Evolutionary conservation across 176 grass and related monocot species (phyloP).

Genomic region (Urochloa ruziziensis): DNA sequence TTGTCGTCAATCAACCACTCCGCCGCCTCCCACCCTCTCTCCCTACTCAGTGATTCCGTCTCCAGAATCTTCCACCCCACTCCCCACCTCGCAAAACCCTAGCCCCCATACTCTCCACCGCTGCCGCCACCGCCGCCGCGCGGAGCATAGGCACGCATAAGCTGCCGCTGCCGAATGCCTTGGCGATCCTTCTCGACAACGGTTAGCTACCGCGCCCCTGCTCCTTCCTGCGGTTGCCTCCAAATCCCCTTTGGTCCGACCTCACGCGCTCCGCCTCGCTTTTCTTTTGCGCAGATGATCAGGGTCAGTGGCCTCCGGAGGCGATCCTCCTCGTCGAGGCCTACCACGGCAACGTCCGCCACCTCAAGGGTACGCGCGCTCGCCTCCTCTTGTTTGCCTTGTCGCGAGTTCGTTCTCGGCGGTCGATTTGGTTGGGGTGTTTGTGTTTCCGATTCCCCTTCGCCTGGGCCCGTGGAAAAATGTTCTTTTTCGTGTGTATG

Average conservation of each 20-base stretch:
- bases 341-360: constrained; percentile 3
- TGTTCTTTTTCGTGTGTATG: background rate
- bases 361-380: constrained; percentile 29
- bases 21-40: background rate
- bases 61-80: background rate
- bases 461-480: background rate
- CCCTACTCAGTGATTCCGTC: background rate
- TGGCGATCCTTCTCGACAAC: background rate
- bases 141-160: background rate
- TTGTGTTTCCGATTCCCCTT: background rate
- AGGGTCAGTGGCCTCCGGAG: constrained; percentile 14
- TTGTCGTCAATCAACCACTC: background rate
- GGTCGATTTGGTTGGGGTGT: background rate
- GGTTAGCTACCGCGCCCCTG: background rate
- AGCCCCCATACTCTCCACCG: background rate
- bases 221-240: background rate
- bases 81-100: background rate
- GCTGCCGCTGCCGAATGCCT: background rate
- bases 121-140: no score
- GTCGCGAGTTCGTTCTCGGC: background rate
- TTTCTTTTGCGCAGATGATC: background rate
- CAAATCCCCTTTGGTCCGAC: background rate
- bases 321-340: constrained; percentile 10
- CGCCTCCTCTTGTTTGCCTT: background rate
- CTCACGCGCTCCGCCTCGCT: background rate